phyloP scores from a whole-genome alignment of 2,329 filamentous ascomycete genomes.

The Purpureocillium takamizusanense region DNA sequence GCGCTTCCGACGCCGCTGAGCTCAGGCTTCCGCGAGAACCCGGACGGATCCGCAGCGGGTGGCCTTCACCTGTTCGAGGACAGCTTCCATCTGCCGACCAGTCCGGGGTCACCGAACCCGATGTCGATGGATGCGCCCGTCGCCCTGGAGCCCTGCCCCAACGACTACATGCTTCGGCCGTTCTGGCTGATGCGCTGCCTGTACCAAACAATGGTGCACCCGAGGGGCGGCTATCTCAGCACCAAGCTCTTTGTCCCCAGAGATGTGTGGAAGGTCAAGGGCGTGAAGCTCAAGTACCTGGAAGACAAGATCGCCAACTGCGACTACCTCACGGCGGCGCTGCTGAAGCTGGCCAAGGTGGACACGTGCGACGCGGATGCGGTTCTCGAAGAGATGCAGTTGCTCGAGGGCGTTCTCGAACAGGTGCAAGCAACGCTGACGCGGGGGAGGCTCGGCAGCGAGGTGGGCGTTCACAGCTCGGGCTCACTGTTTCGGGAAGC shows the following conservation, averaged over 20 bases:
- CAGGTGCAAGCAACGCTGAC: slow-evolving; percentile 67
- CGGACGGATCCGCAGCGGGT: slow-evolving; percentile 49
- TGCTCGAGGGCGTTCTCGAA: slow-evolving; percentile 76
- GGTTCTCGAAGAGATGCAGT: slow-evolving; percentile 88
- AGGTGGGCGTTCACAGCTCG: slow-evolving; percentile 76
- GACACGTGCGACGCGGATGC: slow-evolving; percentile 88
- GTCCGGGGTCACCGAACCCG: slow-evolving; percentile 56
- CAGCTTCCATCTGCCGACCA: slow-evolving; percentile 61
- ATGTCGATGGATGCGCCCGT: slow-evolving; percentile 58
- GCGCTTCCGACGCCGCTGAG: slow-evolving; percentile 59
- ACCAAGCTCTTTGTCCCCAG: slow-evolving; percentile 85
- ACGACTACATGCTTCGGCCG: slow-evolving; percentile 78
- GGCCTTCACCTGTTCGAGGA: slow-evolving; percentile 78
- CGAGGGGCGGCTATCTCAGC: slow-evolving; percentile 84
- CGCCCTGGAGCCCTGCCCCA: slow-evolving; percentile 84
- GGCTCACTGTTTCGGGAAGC: slow-evolving; percentile 69
- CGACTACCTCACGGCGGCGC: slow-evolving; percentile 79
- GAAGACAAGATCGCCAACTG: slow-evolving; percentile 93
- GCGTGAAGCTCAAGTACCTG: slow-evolving; percentile 81
- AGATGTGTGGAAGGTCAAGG: slow-evolving; percentile 89
- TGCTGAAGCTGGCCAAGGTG: slow-evolving; percentile 73
- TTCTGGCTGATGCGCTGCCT: slow-evolving; percentile 97
- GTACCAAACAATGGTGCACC: slow-evolving; percentile 86
- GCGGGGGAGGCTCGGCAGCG: slow-evolving; percentile 85
- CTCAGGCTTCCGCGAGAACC: slow-evolving; percentile 49